Evolutionary conservation across 352 stramenopile genomes (phyloP), one percentile per base, ranked within the genome.

Genomic region (Phytophthora colocasiae): DNA sequence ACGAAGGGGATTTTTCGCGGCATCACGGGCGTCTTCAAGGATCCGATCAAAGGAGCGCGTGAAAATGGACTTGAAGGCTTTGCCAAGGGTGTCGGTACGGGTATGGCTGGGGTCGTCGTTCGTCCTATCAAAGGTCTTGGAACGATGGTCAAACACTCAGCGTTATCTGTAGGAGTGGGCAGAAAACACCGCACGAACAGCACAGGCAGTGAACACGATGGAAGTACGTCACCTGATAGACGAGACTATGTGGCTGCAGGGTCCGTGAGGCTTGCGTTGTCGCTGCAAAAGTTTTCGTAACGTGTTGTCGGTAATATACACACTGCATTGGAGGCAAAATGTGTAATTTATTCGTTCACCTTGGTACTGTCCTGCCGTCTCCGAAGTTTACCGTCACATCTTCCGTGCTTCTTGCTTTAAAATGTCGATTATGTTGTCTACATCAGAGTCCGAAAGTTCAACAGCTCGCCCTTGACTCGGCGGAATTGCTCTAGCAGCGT

Each of bases 71-170:
- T 92, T 32, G 83, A 85, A 19, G 86, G 84, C 4, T 92, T 94
- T 32, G 86, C 86, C 15, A 92, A 91, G 55, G 86, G 84, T 29
- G 73, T 94, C 2, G 82, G 84, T 10, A 83, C 66, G 8, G 86
- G 86, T n/a, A 74, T 94, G 24, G 83, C 74, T 2, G 85, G 85
- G 27, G 81, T 90, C 12, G 76, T 94, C 24, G 90, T 89, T 39
- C 80, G 78, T 5, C 85, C 85, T 8, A 90, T 92, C 49, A 81
- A 89, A 48, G 85, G 85, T 4, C 66, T 94, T 38, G 84, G 84
- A 12, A 80, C 73, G 1, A 94, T 93, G 84, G 81, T 91, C 38
- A 92, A 90, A 46, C 80, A 94, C 66, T 92, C 84, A 0, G 86
- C 79, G 6, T 64, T 87, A 9, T 89, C 81, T 4, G 81, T 92